Conservation (phyloP, 2,329 filamentous ascomycete genomes). For the Colletotrichum brevisporum region DNA sequence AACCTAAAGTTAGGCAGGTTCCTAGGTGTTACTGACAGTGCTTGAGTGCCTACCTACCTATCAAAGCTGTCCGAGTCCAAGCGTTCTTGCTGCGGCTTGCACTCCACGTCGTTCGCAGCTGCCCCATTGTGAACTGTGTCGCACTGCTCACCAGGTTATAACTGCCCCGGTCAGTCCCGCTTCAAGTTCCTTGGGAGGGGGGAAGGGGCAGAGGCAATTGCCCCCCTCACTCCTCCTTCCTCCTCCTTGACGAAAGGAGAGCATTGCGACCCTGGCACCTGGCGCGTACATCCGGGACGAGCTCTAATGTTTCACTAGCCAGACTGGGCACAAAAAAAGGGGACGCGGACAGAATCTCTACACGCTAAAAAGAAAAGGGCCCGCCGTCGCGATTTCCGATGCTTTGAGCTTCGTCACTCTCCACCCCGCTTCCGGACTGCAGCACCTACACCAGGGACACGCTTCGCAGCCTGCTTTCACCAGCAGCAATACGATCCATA, state of each 20-base stretch:
- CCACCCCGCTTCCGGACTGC: constrained; percentile 38
- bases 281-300: constrained; percentile 14
- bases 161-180: constrained; percentile 35
- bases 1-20: too few species aligned
- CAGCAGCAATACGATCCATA: too few species aligned
- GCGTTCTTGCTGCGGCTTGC: constrained; percentile 34
- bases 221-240: constrained; percentile 4
- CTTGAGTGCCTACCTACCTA: too few species aligned
- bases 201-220: not conserved
- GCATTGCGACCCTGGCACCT: constrained; percentile 35
- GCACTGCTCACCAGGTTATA: not conserved
- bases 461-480: too few species aligned
- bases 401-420: constrained; percentile 39
- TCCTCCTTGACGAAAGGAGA: constrained; percentile 27
- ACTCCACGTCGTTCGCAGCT: constrained; percentile 20
- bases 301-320: constrained; percentile 39
- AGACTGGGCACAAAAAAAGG: constrained; percentile 35
- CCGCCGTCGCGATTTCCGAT: constrained; percentile 36
- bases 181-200: constrained; percentile 4
- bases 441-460: not conserved
- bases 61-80: constrained; percentile 1
- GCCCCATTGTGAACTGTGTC: too few species aligned
- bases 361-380: constrained; percentile 41
- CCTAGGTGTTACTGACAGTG: too few species aligned
- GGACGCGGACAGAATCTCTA: constrained; percentile 29